phyloP scores from a whole-genome alignment of 768 basidiomycete species.

The Pisolithus orientalis region DNA sequence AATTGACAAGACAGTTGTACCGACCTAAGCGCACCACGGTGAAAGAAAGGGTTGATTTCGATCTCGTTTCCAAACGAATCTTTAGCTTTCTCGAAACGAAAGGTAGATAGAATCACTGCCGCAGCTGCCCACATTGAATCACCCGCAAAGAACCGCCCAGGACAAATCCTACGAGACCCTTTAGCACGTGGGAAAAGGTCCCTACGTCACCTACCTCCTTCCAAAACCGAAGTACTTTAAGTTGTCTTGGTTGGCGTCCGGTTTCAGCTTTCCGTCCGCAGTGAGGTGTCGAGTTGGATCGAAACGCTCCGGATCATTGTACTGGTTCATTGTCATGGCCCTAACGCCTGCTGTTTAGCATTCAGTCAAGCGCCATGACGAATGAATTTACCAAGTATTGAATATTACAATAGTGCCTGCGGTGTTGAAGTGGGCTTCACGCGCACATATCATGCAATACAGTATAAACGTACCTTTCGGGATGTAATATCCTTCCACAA shows the following conservation, averaged over 20 bases:
- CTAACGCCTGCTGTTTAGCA: conserved; percentile 7
- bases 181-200: conserved; percentile 14
- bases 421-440: neutral
- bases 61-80: conserved; percentile 31
- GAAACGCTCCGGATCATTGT: no score
- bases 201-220: no score
- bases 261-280: no score
- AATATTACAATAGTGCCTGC: neutral
- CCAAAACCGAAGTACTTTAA: no score
- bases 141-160: conserved; percentile 18
- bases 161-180: conserved; percentile 2
- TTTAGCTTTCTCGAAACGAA: conserved; percentile 31
- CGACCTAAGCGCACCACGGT: neutral
- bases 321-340: conserved; percentile 34
- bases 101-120: conserved; percentile 29
- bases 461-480: conserved; percentile 12
- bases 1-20: no score
- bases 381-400: neutral
- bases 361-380: no score
- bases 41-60: conserved; percentile 18
- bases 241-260: no score
- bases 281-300: no score
- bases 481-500: conserved; percentile 20
- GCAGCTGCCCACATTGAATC: conserved; percentile 31
- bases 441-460: no score